Conservation (phyloP, 192 early-diverging fungal species). For the Linnemannia schmuckeri region DNA sequence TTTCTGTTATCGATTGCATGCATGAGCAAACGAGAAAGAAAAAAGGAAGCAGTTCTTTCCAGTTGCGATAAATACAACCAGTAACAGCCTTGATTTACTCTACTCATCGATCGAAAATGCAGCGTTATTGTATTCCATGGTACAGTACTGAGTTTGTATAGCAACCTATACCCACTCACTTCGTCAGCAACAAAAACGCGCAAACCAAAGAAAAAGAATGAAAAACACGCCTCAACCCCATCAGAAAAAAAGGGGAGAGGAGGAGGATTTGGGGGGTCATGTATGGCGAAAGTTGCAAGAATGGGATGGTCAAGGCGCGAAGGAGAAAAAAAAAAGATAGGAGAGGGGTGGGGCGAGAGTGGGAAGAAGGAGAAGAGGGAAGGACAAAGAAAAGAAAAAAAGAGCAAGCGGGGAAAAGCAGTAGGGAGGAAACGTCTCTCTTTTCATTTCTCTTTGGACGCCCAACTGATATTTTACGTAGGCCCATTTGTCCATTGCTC, state of each 20-base stretch:
- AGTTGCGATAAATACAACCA: background rate
- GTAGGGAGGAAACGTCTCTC: background rate
- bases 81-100: background rate
- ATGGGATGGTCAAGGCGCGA: background rate
- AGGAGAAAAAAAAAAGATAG: background rate
- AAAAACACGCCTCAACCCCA: background rate
- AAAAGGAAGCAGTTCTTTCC: background rate
- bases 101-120: background rate
- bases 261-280: background rate
- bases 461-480: background rate
- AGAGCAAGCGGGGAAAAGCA: background rate
- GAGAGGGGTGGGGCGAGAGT: background rate
- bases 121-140: too few relatives aligned
- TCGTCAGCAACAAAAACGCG: slow-evolving; percentile 1
- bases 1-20: slow-evolving; percentile 6
- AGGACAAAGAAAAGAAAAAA: background rate
- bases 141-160: background rate
- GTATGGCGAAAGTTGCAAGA: background rate
- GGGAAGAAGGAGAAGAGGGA: background rate
- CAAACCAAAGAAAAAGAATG: background rate
- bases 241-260: background rate
- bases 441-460: background rate
- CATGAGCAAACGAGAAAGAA: background rate
- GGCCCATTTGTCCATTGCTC: background rate
- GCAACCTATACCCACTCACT: background rate